These are phyloP conservation scores for Lathyrus sativus DNA, from an alignment of 306 rosid species.

Conservation along the genomic window DNA sequence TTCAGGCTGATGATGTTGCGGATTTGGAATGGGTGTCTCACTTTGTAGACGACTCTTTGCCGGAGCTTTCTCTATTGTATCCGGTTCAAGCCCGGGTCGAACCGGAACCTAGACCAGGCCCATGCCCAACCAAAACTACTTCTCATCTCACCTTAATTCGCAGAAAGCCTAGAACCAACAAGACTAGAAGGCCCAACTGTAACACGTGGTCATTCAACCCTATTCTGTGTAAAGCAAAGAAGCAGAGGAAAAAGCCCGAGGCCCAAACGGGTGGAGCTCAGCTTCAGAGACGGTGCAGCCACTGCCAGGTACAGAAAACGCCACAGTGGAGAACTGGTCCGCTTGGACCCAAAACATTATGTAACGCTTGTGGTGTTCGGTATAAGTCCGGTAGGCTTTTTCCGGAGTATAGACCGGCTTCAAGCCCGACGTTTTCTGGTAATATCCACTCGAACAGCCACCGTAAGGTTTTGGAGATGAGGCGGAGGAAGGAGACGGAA, in stretches of 20 bases:
- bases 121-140: not conserved
- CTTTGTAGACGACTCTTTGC: constrained; percentile 75
- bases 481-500: constrained; percentile 58
- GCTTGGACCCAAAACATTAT: constrained; percentile 74
- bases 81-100: constrained; percentile 43
- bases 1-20: constrained; percentile 71
- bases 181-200: constrained; percentile 41
- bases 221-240: constrained; percentile 36
- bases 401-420: constrained; percentile 94
- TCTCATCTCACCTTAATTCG: constrained; percentile 42
- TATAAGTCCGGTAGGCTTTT: constrained; percentile 88
- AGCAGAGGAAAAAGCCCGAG: constrained; percentile 57
- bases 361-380: constrained; percentile 95
- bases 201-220: constrained; percentile 41
- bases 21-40: constrained; percentile 93
- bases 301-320: constrained; percentile 83
- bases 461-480: constrained; percentile 85
- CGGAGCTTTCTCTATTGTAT: constrained; percentile 49
- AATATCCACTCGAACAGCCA: constrained; percentile 83
- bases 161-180: constrained; percentile 57
- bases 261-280: constrained; percentile 44
- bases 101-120: constrained; percentile 42
- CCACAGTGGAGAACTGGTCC: constrained; percentile 99
- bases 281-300: constrained; percentile 73
- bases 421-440: constrained; percentile 74